Conservation (phyloP, 31 red algal genomes). For the Odonthalia washingtoniensis region DNA sequence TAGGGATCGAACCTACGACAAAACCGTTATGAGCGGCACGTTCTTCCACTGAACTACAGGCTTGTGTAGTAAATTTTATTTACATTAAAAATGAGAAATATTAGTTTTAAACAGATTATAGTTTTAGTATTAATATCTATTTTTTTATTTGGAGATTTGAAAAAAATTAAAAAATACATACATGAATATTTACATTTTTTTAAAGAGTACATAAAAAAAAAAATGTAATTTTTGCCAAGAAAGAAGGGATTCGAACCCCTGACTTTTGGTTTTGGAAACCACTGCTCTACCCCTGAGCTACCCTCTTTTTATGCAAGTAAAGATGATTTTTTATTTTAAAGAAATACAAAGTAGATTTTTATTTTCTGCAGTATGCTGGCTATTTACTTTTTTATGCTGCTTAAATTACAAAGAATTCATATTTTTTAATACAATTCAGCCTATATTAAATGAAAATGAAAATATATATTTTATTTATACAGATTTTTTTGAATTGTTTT, state of each 20-base stretch:
- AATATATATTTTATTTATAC: conserved; percentile 35
- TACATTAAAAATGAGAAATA: background rate
- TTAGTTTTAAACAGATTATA: no score
- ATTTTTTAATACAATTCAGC: background rate
- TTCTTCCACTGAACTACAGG: conserved; percentile 22
- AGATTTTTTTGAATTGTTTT: conserved; percentile 17
- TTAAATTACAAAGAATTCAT: conserved; percentile 18
- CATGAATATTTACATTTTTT: no score
- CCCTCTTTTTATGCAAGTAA: background rate
- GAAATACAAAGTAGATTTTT: conserved; percentile 23
- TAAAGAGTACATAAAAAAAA: no score
- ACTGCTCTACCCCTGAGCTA: no score
- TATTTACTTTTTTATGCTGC: background rate
- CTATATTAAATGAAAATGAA: conserved; percentile 15
- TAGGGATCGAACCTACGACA: conserved; percentile 38
- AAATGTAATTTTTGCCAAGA: no score
- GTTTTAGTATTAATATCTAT: no score
- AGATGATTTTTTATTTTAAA: conserved; percentile 4
- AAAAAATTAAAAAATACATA: no score
- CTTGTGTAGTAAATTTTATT: background rate
- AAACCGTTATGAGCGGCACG: conserved; percentile 28
- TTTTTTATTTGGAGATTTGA: no score
- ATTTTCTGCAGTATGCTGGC: background rate
- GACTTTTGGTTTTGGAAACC: no score
- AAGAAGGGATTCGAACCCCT: no score